Conservation (phyloP, 257 asterid species). For the Penstemon newberryi region DNA sequence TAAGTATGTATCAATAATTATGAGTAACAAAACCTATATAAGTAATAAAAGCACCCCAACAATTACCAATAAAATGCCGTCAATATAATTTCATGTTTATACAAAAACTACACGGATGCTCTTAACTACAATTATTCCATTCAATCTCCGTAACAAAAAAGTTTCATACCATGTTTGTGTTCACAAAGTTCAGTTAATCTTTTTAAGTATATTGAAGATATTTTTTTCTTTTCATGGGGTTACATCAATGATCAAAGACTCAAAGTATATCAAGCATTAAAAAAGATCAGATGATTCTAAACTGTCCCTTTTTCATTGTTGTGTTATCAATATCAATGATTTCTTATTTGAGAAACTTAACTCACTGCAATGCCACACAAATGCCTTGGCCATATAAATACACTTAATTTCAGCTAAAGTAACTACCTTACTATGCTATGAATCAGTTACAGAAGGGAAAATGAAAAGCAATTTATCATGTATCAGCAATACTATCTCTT, state of each 20-base stretch:
- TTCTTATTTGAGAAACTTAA: not conserved
- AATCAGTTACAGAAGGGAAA: not conserved
- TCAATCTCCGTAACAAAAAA: not conserved
- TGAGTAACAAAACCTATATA: not conserved
- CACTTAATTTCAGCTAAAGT: not conserved
- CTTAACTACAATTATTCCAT: not conserved
- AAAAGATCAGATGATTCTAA: not conserved
- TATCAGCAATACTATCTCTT: not conserved
- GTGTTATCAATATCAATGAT: not conserved
- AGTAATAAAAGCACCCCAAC: not conserved
- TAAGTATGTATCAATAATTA: slow-evolving; percentile 6
- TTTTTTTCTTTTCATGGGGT: slow-evolving; percentile 10
- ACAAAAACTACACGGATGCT: not conserved
- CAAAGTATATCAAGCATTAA: no score
- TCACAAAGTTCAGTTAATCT: not conserved
- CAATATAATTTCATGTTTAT: slow-evolving; percentile 1
- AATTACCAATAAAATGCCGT: not conserved
- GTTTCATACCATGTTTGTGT: slow-evolving; percentile 1
- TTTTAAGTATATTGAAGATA: not conserved
- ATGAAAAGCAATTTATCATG: not conserved
- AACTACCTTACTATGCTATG: not conserved
- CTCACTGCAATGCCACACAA: not conserved
- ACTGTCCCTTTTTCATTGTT: not conserved
- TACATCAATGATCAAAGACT: slow-evolving; percentile 2
- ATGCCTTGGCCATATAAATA: not conserved